These are phyloP conservation scores for Aspergillus aculeatus DNA, from an alignment of 2,329 filamentous ascomycete genomes.

Conservation along the genomic window DNA sequence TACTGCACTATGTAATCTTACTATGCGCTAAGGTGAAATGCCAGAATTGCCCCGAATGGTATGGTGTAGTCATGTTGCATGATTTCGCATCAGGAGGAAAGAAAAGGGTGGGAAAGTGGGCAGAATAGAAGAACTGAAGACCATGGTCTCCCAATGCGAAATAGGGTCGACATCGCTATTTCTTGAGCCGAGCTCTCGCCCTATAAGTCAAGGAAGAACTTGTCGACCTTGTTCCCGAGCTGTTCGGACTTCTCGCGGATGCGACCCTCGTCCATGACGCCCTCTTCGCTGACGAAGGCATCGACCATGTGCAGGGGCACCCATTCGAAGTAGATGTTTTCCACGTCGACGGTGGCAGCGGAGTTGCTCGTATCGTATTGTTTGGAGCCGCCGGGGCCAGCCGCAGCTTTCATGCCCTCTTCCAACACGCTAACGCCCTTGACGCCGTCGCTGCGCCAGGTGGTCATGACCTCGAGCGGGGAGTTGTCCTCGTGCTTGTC, in stretches of 20 bases:
- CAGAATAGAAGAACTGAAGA: too few species aligned
- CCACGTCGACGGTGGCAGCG: constrained; percentile 32
- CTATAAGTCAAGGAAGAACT: constrained; percentile 22
- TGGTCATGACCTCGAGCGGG: constrained; percentile 48
- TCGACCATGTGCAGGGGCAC: constrained; percentile 53
- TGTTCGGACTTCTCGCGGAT: constrained; percentile 26
- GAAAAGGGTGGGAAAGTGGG: too few species aligned
- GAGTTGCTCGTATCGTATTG: constrained; percentile 5
- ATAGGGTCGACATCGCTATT: too few species aligned
- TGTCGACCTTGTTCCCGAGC: constrained; percentile 18
- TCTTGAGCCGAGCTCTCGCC: too few species aligned
- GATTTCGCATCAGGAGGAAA: too few species aligned
- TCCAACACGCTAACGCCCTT: constrained; percentile 26
- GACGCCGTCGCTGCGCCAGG: constrained; percentile 44
- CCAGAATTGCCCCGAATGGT: too few species aligned
- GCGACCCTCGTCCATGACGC: constrained; percentile 31
- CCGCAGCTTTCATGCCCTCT: constrained; percentile 1
- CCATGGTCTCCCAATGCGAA: too few species aligned
- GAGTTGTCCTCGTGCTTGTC: constrained; percentile 54
- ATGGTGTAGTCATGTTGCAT: too few species aligned
- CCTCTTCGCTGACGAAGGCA: constrained; percentile 56
- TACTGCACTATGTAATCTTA: too few species aligned
- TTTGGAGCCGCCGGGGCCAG: too few species aligned
- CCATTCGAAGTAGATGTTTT: constrained; percentile 62
- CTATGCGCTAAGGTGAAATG: too few species aligned